Evolutionary conservation across 140 eudicot species (phyloP), one percentile per base, ranked within the genome.

Genomic region (Stevia rebaudiana): DNA sequence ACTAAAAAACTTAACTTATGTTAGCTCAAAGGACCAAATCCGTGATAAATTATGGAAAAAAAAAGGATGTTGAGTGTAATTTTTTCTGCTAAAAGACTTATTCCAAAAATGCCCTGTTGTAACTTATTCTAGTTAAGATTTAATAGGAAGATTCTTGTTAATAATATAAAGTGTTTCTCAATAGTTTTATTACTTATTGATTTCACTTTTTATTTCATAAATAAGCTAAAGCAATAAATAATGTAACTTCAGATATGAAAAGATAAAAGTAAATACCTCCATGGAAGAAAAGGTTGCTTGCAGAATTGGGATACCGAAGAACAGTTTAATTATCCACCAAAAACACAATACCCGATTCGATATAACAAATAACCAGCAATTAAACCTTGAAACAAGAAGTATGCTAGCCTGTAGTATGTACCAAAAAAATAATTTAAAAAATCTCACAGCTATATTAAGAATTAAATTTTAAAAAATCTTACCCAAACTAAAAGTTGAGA

Each of bases 401-500:
- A 90, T 33, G 46, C 75, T 68, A 47, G 70, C 79, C 97, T 90
- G 69, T 15, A 61, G 69, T 50, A 37, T 25, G 58, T 17, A 55
- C 30, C 61, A 55, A 37, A 79, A 36, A 6, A 59, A 15, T 68
- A 31, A 28, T 62, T 10, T 7, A 22, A 21, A 56, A 56, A 40
- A 23, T n/a, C 25, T 40, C 33, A 30, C 43, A 44, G 49, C 28
- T 55, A 25, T 48, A 3, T 25, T 22, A 49, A 25, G 44, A 46
- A 58, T 52, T 49, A 56, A 31, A 25, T 28, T 56, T 15, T 31
- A 51, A n/a, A 31, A 30, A 58, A 24, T 35, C 80, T 61, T 80
- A 90, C 97, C 95, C 97, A 90, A 18, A 87, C 72, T 11, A 66
- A 54, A 24, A 84, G 77, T 69, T 80, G 90, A 60, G 94, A 84